These are phyloP conservation scores for Pecoramyces ruminantium DNA, from an alignment of 192 early-diverging fungal species.

Conservation along the genomic window DNA sequence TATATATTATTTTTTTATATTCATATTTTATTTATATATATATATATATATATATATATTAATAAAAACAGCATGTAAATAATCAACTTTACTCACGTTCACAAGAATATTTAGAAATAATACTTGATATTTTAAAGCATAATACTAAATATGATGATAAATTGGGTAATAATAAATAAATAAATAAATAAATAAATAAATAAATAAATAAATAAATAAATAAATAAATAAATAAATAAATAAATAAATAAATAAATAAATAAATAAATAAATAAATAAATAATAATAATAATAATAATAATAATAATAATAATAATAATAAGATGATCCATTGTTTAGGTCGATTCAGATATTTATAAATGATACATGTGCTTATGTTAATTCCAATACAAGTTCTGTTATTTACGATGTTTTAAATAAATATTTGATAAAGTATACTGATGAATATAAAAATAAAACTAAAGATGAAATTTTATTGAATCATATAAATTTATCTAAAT, in stretches of 20 bases:
- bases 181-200: conserved; percentile 38
- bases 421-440: not conserved
- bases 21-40: not conserved
- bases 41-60: not conserved
- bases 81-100: not conserved
- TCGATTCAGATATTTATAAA: not conserved
- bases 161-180: conserved; percentile 17
- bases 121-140: not conserved
- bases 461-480: not conserved
- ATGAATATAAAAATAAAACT: not conserved
- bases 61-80: not conserved
- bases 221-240: conserved; percentile 11
- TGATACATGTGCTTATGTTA: not conserved
- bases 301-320: too few relatives aligned
- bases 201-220: conserved; percentile 41
- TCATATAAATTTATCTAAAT: not conserved
- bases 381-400: not conserved
- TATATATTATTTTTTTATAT: not conserved
- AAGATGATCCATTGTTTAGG: not conserved
- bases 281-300: not conserved
- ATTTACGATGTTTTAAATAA: not conserved
- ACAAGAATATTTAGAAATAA: not conserved
- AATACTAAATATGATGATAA: not conserved
- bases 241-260: too few relatives aligned
- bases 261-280: not conserved